Conservation (phyloP, 164 flowering plant genomes). For the Chloranthus sessilifolius region DNA sequence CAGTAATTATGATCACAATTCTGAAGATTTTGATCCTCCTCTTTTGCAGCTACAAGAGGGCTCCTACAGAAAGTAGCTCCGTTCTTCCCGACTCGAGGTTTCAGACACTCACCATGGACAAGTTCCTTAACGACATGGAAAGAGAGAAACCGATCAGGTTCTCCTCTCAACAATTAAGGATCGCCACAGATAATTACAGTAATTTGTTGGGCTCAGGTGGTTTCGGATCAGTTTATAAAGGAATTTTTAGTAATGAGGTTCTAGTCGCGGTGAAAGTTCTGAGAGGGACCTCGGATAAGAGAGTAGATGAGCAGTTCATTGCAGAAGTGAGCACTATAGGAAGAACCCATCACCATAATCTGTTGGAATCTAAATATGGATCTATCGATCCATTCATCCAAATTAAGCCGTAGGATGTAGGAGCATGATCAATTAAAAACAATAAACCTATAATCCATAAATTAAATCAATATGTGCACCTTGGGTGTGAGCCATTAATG, state of each 20-base stretch:
- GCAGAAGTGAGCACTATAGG: constrained; percentile 36
- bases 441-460: too few species aligned
- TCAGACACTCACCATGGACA: constrained; percentile 8
- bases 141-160: constrained; percentile 19
- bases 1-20: too few species aligned
- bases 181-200: constrained; percentile 14
- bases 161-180: constrained; percentile 17
- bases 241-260: constrained; percentile 16
- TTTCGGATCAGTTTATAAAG: constrained; percentile 26
- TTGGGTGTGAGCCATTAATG: too few species aligned
- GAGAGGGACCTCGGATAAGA: constrained; percentile 7
- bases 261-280: constrained; percentile 24
- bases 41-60: neutral
- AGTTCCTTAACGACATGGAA: constrained; percentile 19
- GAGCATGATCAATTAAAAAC: too few species aligned
- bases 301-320: constrained; percentile 29
- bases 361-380: too few species aligned
- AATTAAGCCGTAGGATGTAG: too few species aligned
- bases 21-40: too few species aligned
- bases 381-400: too few species aligned
- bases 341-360: constrained; percentile 27
- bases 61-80: neutral
- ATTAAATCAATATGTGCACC: too few species aligned
- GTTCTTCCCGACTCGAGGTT: neutral
- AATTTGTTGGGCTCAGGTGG: constrained; percentile 26